phyloP scores from a whole-genome alignment of 805 yeast species.

The Metschnikowia santaceciliae region DNA sequence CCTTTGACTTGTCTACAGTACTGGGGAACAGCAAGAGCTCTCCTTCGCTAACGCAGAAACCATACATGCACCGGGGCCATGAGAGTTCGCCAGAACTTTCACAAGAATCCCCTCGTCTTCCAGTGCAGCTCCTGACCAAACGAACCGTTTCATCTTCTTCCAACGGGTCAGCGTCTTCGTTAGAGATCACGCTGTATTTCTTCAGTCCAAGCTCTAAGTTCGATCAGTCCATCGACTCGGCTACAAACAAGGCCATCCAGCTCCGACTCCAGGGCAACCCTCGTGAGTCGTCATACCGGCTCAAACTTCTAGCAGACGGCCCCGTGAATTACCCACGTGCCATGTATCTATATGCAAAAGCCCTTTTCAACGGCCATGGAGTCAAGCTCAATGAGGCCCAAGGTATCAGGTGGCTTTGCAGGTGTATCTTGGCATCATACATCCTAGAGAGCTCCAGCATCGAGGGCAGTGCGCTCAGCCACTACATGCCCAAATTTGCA shows the following conservation, averaged over 20 bases:
- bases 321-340: slow-evolving; percentile 56
- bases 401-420: slow-evolving; percentile 58
- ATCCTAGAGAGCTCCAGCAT: slow-evolving; percentile 11
- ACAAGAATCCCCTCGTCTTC: slow-evolving; percentile 10
- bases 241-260: slow-evolving; percentile 44
- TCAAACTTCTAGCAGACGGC: slow-evolving; percentile 59
- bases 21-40: slow-evolving; percentile 4
- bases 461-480: slow-evolving; percentile 9
- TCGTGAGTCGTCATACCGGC: slow-evolving; percentile 65
- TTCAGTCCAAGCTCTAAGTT: slow-evolving; percentile 9
- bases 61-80: not conserved
- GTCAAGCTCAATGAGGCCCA: slow-evolving; percentile 50
- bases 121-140: not conserved
- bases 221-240: slow-evolving; percentile 27
- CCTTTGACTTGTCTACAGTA: not conserved
- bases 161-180: slow-evolving; percentile 6
- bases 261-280: slow-evolving; percentile 56
- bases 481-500: slow-evolving; percentile 24
- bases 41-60: not conserved
- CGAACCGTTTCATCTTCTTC: slow-evolving; percentile 9
- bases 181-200: slow-evolving; percentile 4
- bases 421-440: slow-evolving; percentile 32
- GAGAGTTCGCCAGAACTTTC: slow-evolving; percentile 2
- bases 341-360: slow-evolving; percentile 64
- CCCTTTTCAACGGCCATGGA: slow-evolving; percentile 67